phyloP scores from a whole-genome alignment of 495 filamentous ascomycete species.

The Alectoria sarmentosa region DNA sequence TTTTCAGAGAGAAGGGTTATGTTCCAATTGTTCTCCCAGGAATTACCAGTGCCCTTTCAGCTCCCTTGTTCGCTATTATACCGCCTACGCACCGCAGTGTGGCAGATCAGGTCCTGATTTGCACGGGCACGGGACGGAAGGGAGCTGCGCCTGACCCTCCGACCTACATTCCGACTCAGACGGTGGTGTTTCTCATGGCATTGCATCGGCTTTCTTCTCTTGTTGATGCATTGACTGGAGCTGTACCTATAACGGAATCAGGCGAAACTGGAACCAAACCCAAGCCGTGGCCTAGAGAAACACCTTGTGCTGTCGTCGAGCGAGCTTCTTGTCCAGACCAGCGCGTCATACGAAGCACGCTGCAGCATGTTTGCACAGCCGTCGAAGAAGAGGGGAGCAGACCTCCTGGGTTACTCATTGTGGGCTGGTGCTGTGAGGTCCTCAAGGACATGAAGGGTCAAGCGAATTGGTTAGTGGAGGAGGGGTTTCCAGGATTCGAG shows the following conservation, averaged over 20 bases:
- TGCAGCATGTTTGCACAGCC: constrained; percentile 69
- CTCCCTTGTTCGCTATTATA: constrained; percentile 81
- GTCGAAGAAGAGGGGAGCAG: constrained; percentile 86
- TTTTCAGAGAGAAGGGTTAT: constrained; percentile 68
- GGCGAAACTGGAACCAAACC: neutral
- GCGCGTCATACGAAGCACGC: constrained; percentile 78
- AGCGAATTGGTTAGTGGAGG: constrained; percentile 79
- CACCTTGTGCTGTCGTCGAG: constrained; percentile 89
- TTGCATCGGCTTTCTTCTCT: constrained; percentile 74
- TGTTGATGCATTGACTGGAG: constrained; percentile 53
- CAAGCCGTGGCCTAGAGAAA: constrained; percentile 44
- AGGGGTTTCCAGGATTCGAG: constrained; percentile 69
- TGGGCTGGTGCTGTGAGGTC: constrained; percentile 77
- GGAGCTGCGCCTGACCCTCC: constrained; percentile 78
- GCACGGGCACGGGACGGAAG: constrained; percentile 91
- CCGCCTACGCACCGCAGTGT: constrained; percentile 85
- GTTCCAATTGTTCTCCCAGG: constrained; percentile 73
- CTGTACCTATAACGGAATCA: constrained; percentile 21
- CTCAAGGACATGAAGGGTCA: constrained; percentile 45
- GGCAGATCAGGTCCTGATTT: constrained; percentile 85
- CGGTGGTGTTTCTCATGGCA: constrained; percentile 94
- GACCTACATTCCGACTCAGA: constrained; percentile 65
- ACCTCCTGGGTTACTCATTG: constrained; percentile 85
- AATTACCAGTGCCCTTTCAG: constrained; percentile 79
- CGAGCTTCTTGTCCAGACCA: constrained; percentile 93